Percentiles rank a stretch among this genome's conserved stretches.
Evolutionary conservation across 2,329 filamentous ascomycete genomes (phyloP).

Genomic region (Monilinia polystroma): DNA sequence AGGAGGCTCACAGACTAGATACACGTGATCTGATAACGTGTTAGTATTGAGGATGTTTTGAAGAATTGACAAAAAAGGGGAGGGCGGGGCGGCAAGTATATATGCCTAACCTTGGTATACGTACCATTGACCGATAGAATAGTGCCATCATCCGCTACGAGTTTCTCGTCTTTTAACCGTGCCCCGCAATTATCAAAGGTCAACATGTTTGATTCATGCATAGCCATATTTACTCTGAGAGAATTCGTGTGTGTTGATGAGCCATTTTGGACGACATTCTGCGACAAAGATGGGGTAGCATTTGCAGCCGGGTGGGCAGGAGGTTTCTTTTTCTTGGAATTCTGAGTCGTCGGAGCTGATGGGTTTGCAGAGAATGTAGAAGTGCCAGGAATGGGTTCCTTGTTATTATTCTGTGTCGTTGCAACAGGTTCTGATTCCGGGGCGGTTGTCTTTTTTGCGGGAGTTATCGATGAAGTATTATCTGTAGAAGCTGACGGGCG

Average conservation of each 20-base stretch:
- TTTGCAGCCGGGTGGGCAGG: constrained; percentile 38
- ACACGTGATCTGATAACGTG: constrained; percentile 69
- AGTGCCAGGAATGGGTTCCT: constrained; percentile 55
- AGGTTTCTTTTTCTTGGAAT: constrained; percentile 84
- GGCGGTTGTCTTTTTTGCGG: constrained; percentile 45
- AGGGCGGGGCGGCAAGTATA: not conserved
- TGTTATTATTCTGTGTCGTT: constrained; percentile 40
- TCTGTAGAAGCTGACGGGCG: constrained; percentile 25
- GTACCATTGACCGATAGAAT: constrained; percentile 81
- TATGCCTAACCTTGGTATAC: constrained; percentile 38
- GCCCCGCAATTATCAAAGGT: constrained; percentile 74
- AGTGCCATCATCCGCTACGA: constrained; percentile 90
- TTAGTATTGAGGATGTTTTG: constrained; percentile 26
- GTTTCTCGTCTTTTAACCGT: constrained; percentile 69
- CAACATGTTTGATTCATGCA: constrained; percentile 77
- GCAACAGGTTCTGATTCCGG: constrained; percentile 37
- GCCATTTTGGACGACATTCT: constrained; percentile 22
- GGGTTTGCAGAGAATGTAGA: constrained; percentile 56
- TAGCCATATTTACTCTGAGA: constrained; percentile 29
- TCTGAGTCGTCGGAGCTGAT: constrained; percentile 43
- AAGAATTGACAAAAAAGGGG: too few relatives aligned
- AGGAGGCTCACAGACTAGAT: constrained; percentile 94
- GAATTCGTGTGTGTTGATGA: constrained; percentile 24
- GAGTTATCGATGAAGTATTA: constrained; percentile 24
- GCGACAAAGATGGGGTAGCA: constrained; percentile 24